Evolutionary conservation across 257 asterid genomes (phyloP).

Genomic region (Solanum piurae): DNA sequence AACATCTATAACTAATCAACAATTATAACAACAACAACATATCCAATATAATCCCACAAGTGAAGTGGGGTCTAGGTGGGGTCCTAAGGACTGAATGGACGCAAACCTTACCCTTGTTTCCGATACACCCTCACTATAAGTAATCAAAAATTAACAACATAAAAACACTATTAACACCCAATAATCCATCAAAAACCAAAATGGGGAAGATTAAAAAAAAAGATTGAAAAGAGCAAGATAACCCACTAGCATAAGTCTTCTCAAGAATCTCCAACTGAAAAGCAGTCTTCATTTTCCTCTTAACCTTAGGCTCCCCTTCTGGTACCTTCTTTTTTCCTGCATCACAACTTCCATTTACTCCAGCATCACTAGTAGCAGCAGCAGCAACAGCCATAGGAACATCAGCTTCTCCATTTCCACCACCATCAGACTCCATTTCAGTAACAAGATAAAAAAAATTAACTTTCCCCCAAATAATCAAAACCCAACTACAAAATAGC

Average conservation of each 20-base stretch:
- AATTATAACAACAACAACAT: background rate
- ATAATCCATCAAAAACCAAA: background rate
- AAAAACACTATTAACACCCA: background rate
- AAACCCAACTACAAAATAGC: background rate
- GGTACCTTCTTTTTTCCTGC: conserved; percentile 31
- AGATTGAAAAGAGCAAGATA: background rate
- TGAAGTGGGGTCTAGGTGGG: background rate
- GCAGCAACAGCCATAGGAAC: conserved; percentile 5
- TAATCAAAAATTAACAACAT: background rate
- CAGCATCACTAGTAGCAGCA: background rate
- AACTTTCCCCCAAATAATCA: conserved; percentile 5
- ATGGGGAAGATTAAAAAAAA: background rate
- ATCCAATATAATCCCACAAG: background rate
- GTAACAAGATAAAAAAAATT: conserved; percentile 3
- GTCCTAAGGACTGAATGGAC: background rate
- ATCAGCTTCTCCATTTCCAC: conserved; percentile 17
- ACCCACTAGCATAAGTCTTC: conserved; percentile 68
- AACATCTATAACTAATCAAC: background rate
- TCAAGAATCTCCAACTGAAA: conserved; percentile 78
- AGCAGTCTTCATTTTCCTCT: conserved; percentile 88
- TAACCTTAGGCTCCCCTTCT: conserved; percentile 51
- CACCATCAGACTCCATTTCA: conserved; percentile 47
- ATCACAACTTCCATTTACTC: conserved; percentile 18
- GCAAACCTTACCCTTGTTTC: background rate
- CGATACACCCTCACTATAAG: background rate